Evolutionary conservation across 371 early-diverging fungal species (phyloP), one percentile per base, ranked within the genome.

Genomic region (Actinomortierella ambigua): DNA sequence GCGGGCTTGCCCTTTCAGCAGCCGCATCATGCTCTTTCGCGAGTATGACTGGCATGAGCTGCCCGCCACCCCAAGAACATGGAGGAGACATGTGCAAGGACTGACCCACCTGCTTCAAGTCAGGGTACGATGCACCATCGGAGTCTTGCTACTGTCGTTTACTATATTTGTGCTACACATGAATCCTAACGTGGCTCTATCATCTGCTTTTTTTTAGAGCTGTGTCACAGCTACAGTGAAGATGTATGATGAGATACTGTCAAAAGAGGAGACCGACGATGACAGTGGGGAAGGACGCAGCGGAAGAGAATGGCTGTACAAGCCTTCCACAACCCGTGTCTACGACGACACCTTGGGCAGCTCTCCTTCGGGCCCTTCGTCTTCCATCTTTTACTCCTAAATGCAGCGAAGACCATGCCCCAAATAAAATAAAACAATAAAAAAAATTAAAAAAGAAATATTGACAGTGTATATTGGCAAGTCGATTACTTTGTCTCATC

Each of bases 51-150:
- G 57, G 26, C 50, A 57, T 20, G 22, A 53, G 27, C 43, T 67
- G 54, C 67, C 61, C 34, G 53, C 67, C 15, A 61, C 61, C 23
- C 27, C 58, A 43, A 22, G 39, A 53, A 57, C 52, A 52, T 60
- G 59, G 66, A 66, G 34, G 57, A 55, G n/a, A 29, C 61, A 60
- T 47, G 49, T 53, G 28, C 60, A 66, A 53, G 61, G 48, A 28
- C 56, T 66, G 29, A 44, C 53, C 56, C 60, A 66, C 44, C 60
- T 66, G 7, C 34, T 59, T 17, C 66, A 55, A 55, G 52, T 51
- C 46, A 55, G 66, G 55, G 59, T 65, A 65, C 28, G 22, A 26
- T 26, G 15, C 15, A 14, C 23, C 3, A 24, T 6, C 26, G 50
- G 8, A 4, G 13, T 26, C 24, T 6, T 50, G 50, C 27, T 34